Evolutionary conservation across 139 green algal species (phyloP), one percentile per base, ranked within the genome.

Genomic region (Chara braunii): DNA sequence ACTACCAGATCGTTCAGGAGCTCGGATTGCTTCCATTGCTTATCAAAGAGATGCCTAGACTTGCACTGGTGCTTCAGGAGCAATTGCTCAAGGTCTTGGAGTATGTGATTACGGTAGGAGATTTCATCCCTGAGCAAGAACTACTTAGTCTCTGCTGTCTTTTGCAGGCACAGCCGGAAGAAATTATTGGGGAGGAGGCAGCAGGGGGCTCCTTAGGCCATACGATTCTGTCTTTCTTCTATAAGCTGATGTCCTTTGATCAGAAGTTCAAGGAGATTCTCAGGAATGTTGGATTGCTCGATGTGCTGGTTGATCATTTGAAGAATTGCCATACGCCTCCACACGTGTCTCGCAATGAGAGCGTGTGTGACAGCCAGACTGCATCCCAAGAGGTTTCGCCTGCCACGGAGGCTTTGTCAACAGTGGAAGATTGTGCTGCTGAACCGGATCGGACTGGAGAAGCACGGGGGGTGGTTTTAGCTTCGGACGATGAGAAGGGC

Each of bases 11-110:
- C 1, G 35, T 75, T 12, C 35, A 68, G 58, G 40, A 45, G 23
- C 57, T 72, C n/a, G 26, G 31, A 12, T 64, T 33, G 31, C 64
- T 75, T 22, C 22, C 22, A 8, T 5, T 31, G 14, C 40, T 75
- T 7, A n/a, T 70, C 3, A 12, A 32, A 9, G 37, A 48, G 31
- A 30, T 75, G 22, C 44, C 12, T 5, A 12, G 14, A 28, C 61
- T 40, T 31, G n/a, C 33, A 3, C 23, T 12, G 23, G 26, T 51
- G 18, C 23, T 75, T 33, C 58, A 72, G 14, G 40, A 48, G 24
- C 57, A 63, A 44, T 37, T 75, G 11, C 56, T 75, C 1, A 71
- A 70, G 4, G 40, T 72, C 24, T 45, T 75, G 24, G 67, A 75
- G 48, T 75, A 66, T 42, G 33, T 30, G 26, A 45, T 71, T 1